These are phyloP conservation scores for Wickerhamomyces chaumierensis DNA, from an alignment of 805 yeast genomes.

Conservation along the genomic window DNA sequence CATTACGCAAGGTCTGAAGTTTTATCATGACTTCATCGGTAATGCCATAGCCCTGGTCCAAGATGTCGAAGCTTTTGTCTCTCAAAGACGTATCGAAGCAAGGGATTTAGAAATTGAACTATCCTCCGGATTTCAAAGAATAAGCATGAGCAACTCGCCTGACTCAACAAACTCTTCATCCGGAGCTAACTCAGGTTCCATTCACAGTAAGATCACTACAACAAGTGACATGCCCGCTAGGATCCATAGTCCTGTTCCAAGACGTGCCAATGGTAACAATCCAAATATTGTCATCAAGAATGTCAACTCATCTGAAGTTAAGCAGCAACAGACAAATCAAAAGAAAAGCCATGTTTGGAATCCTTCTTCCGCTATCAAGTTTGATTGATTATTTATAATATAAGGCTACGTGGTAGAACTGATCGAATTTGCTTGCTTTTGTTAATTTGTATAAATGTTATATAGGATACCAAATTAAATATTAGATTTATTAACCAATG, in stretches of 20 bases:
- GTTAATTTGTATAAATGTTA: no score
- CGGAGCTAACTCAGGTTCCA: not conserved
- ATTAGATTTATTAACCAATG: no score
- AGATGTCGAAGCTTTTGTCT: slow-evolving; percentile 42
- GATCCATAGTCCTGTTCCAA: not conserved
- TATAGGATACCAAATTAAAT: no score
- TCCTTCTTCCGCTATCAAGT: slow-evolving; percentile 18
- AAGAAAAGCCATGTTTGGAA: slow-evolving; percentile 21
- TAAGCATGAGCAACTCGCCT: slow-evolving; percentile 6
- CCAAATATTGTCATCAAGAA: not conserved
- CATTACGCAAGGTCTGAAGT: slow-evolving; percentile 55
- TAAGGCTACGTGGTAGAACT: no score
- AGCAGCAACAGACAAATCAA: slow-evolving; percentile 17
- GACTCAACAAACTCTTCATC: no score
- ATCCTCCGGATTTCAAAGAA: slow-evolving; percentile 20
- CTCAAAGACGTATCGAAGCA: slow-evolving; percentile 39
- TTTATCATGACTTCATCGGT: slow-evolving; percentile 51
- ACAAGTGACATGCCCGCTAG: not conserved
- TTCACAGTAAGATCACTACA: no score
- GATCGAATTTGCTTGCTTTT: no score
- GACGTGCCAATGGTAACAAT: not conserved
- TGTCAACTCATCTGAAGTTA: not conserved
- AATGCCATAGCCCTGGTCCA: slow-evolving; percentile 33
- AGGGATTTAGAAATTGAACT: slow-evolving; percentile 34
- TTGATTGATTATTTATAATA: no score